These are phyloP conservation scores for Xylaria telfairii DNA, from an alignment of 495 filamentous ascomycete species.

Conservation along the genomic window DNA sequence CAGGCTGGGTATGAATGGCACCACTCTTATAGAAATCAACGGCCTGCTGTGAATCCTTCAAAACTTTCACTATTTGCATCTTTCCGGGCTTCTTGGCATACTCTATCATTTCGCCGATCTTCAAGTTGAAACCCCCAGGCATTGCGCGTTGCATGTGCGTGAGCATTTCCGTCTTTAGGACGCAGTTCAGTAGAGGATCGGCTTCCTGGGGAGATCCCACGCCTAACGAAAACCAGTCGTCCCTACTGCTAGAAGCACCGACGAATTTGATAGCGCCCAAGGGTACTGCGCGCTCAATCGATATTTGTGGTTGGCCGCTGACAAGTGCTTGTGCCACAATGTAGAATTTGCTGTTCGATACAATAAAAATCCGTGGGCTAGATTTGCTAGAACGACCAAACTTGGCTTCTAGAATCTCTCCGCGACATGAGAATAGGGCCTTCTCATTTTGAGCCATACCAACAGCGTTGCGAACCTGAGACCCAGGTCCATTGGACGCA, in stretches of 20 bases:
- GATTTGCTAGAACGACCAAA: conserved; percentile 96
- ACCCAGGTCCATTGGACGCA: conserved; percentile 79
- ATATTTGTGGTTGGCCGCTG: conserved; percentile 80
- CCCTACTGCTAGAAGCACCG: conserved; percentile 76
- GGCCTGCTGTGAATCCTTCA: conserved; percentile 80
- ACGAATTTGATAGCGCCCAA: conserved; percentile 87
- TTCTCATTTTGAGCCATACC: conserved; percentile 69
- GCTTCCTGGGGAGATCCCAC: conserved; percentile 87
- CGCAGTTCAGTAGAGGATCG: conserved; percentile 88
- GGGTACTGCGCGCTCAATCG: conserved; percentile 79
- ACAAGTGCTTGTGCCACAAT: conserved; percentile 83
- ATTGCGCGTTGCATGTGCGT: conserved; percentile 80
- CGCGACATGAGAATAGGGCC: conserved; percentile 86
- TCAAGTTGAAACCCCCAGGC: conserved; percentile 79
- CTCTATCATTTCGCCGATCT: conserved; percentile 83
- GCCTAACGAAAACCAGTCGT: conserved; percentile 96
- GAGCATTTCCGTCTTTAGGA: conserved; percentile 97
- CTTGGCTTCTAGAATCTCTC: conserved; percentile 87
- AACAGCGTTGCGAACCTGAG: conserved; percentile 76
- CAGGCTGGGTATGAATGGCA: conserved; percentile 82
- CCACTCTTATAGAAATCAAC: conserved; percentile 93
- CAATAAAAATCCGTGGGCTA: conserved; percentile 79
- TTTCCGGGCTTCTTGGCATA: conserved; percentile 99
- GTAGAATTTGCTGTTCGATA: conserved; percentile 86
- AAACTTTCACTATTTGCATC: conserved; percentile 79